A percentile compares a stretch with the other conserved stretches of the same genome.
These are phyloP conservation scores for Clitopilus passeckerianus DNA, from an alignment of 768 basidiomycete genomes.

Conservation along the genomic window DNA sequence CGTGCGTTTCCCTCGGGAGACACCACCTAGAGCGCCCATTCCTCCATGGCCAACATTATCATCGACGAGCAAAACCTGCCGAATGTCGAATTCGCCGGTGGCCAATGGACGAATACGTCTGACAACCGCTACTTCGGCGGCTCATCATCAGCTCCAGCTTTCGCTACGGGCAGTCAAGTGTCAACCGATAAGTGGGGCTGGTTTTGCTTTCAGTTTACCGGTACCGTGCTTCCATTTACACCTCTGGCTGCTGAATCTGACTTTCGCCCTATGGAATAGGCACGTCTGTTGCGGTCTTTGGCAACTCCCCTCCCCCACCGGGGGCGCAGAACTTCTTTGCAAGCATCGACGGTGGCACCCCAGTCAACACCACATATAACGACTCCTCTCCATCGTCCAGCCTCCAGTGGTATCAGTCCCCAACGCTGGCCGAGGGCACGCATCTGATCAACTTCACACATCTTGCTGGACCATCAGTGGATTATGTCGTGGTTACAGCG, in stretches of 20 bases:
- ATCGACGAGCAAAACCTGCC: not conserved
- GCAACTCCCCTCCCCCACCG: constrained; percentile 13
- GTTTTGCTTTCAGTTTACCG: not conserved
- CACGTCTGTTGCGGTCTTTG: constrained; percentile 18
- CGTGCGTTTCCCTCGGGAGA: not conserved
- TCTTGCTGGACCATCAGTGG: constrained; percentile 16
- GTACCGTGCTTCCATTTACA: not conserved
- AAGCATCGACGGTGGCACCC: constrained; percentile 15
- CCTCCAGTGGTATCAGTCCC: constrained; percentile 22
- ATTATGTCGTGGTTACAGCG: constrained; percentile 18
- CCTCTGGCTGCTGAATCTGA: no score
- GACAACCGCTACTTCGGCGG: constrained; percentile 1
- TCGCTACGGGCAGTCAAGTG: not conserved
- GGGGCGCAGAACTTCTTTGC: constrained; percentile 13
- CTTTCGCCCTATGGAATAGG: constrained; percentile 2
- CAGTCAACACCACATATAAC: constrained; percentile 13
- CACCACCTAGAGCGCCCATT: not conserved
- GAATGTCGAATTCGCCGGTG: not conserved
- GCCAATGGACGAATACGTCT: not conserved
- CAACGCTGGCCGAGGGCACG: constrained; percentile 15
- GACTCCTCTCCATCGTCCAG: constrained; percentile 20
- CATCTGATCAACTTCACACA: constrained; percentile 17
- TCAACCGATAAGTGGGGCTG: not conserved
- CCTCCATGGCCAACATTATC: constrained; percentile 5
- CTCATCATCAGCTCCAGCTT: not conserved